Base-by-base conservation (phyloP, 2,329 filamentous ascomycete genomes). In the Aspergillus phoenicis region DNA sequence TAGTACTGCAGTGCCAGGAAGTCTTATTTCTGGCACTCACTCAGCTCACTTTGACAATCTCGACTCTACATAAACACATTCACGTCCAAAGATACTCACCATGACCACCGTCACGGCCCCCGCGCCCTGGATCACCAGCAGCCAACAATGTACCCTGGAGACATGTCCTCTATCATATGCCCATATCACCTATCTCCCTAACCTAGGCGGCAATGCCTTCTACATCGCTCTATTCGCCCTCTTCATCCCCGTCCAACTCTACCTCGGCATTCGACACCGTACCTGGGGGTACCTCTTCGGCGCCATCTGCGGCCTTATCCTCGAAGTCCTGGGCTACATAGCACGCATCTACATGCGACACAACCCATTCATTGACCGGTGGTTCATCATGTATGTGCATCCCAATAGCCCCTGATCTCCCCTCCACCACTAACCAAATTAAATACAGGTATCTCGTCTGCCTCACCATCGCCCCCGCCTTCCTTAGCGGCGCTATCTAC, bases 391-490 rank as follows among this genome's bases (percentile, higher is more conserved):
- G 52, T 54, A 11, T 8, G 33, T 11, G 2, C 53, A 5, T 13
- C 11, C 22, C 43, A 17, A 7, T 8, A 2, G 2, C 2, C 22
- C 24, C 45, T 15, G 13, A 11, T 13, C 20, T 22, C 8, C 43
- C 15, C 43, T 7, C n/a, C 6, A 2, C n/a, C 41, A 17, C 43
- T 48, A 48, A 48, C 11, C 24, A 11, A 26, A 20, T 20, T 20
- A 20, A 20, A 20, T 20, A 20, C 20, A 59, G 57, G 49, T 59
- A 30, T 52, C 64, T 59, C 15, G 41, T 59, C 24, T 59, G 57
- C 17, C 39, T 59, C 3, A 59, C 57, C 49, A 59, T 59, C 22
- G 57, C 36, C n/a, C 57, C 57, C 11, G 57, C 57, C 48, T 54
- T 59, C 38, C 48, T 59, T 36, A 59, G 57, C 26, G 57, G 48